phyloP scores from a whole-genome alignment of 805 yeast genomes.

The Helenozyma baotianmanensis region DNA sequence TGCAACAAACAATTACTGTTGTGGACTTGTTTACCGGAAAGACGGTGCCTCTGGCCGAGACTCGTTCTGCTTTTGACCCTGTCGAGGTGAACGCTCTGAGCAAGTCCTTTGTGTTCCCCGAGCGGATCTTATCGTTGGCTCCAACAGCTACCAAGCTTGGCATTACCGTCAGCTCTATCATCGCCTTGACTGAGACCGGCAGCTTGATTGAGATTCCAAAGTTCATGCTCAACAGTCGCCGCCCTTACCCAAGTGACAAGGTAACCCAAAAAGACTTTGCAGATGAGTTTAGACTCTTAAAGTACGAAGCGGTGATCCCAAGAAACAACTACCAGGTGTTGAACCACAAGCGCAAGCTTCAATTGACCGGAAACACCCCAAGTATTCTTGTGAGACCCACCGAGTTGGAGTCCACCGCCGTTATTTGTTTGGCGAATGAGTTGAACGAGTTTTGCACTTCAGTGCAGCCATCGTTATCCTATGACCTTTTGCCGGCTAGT shows the following conservation, averaged over 20 bases:
- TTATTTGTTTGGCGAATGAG: constrained; percentile 57
- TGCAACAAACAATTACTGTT: constrained; percentile 56
- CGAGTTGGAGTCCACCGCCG: constrained; percentile 73
- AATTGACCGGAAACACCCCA: constrained; percentile 7
- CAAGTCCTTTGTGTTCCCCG: constrained; percentile 62
- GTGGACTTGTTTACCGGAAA: constrained; percentile 61
- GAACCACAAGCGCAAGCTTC: constrained; percentile 35
- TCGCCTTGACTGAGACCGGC: constrained; percentile 56
- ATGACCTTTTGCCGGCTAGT: constrained; percentile 63
- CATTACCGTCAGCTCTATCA: constrained; percentile 61
- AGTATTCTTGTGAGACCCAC: constrained; percentile 42
- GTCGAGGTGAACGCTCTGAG: constrained; percentile 44
- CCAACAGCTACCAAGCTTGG: constrained; percentile 60
- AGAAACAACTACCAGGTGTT: constrained; percentile 24
- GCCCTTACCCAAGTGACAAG: constrained; percentile 50
- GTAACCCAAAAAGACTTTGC: constrained; percentile 48
- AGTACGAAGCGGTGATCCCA: constrained; percentile 62
- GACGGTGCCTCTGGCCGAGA: constrained; percentile 7
- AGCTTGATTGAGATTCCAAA: constrained; percentile 71
- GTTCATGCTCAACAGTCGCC: constrained; percentile 58
- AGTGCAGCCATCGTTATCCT: constrained; percentile 76
- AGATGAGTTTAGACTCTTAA: constrained; percentile 52
- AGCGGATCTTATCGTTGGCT: constrained; percentile 46
- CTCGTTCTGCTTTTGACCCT: constrained; percentile 32
- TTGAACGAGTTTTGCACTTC: constrained; percentile 72